A percentile compares a stretch with the other conserved stretches of the same genome.
These are phyloP conservation scores for Phtheirospermum japonicum DNA, from an alignment of 257 asterid genomes.

Conservation along the genomic window DNA sequence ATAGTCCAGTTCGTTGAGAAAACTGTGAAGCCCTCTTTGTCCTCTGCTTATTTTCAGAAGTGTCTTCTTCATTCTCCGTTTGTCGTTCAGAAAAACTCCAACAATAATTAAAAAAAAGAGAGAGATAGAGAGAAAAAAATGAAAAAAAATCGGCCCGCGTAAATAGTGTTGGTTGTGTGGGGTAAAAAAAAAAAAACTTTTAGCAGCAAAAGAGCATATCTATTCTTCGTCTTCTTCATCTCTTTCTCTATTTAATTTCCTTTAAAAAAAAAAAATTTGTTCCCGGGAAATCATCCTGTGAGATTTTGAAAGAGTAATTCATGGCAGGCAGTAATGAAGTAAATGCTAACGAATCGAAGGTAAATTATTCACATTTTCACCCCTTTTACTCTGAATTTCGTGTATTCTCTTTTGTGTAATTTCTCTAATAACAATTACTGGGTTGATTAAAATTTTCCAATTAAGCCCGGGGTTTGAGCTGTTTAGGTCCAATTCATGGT, in stretches of 20 bases:
- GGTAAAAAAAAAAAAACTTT: background rate
- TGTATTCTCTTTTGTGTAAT: background rate
- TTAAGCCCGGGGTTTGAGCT: conserved; percentile 16
- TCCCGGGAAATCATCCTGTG: conserved; percentile 18
- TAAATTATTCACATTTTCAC: conserved; percentile 13
- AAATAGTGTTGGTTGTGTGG: background rate
- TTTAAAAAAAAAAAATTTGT: no score
- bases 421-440: no score
- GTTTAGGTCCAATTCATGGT: conserved; percentile 21
- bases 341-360: conserved; percentile 49
- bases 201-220: background rate
- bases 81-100: conserved; percentile 25
- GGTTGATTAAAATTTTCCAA: no score
- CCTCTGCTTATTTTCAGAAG: conserved; percentile 21
- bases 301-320: conserved; percentile 10
- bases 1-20: conserved; percentile 20
- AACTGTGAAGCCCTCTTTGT: conserved; percentile 29
- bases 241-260: background rate
- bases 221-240: background rate
- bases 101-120: background rate
- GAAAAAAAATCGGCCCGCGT: background rate
- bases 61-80: conserved; percentile 33
- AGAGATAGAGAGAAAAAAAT: background rate
- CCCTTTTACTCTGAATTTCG: background rate
- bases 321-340: conserved; percentile 61